Evolutionary conservation across 495 filamentous ascomycete species (phyloP).

Genomic region (Trichocladium antarcticum): DNA sequence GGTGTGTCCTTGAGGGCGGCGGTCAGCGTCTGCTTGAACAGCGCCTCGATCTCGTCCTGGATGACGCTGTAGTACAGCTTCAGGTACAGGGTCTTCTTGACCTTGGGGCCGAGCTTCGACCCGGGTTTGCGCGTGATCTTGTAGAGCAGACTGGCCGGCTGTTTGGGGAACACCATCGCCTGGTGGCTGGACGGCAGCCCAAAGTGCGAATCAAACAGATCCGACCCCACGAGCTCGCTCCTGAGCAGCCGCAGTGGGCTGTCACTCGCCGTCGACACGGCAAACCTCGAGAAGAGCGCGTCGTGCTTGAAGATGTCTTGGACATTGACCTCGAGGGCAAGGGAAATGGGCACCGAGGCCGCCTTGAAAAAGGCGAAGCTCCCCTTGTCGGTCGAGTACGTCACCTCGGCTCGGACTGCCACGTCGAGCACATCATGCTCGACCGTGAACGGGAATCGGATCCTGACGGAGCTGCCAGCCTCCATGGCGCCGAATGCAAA

Average conservation of each 20-base stretch:
- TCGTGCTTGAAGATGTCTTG: conserved; percentile 87
- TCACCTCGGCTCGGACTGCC: conserved; percentile 62
- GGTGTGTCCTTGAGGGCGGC: conserved; percentile 31
- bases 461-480: conserved; percentile 36
- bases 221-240: conserved; percentile 58
- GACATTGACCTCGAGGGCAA: conserved; percentile 89
- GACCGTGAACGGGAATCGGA: conserved; percentile 73
- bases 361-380: conserved; percentile 58
- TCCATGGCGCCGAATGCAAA: conserved; percentile 53
- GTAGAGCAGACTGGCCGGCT: conserved; percentile 74
- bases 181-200: conserved; percentile 44
- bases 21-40: conserved; percentile 31
- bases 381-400: conserved; percentile 64
- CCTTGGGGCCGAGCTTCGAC: conserved; percentile 25
- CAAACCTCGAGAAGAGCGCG: conserved; percentile 78
- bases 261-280: conserved; percentile 62
- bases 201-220: conserved; percentile 53
- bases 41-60: conserved; percentile 53
- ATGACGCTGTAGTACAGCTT: conserved; percentile 68
- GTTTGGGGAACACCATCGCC: conserved; percentile 62
- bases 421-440: conserved; percentile 67
- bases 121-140: conserved; percentile 49
- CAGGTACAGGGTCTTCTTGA: conserved; percentile 49
- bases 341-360: conserved; percentile 50
- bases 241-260: conserved; percentile 64